Conservation (phyloP, 2,329 filamentous ascomycete genomes). For the Clarireedia sp. region DNA sequence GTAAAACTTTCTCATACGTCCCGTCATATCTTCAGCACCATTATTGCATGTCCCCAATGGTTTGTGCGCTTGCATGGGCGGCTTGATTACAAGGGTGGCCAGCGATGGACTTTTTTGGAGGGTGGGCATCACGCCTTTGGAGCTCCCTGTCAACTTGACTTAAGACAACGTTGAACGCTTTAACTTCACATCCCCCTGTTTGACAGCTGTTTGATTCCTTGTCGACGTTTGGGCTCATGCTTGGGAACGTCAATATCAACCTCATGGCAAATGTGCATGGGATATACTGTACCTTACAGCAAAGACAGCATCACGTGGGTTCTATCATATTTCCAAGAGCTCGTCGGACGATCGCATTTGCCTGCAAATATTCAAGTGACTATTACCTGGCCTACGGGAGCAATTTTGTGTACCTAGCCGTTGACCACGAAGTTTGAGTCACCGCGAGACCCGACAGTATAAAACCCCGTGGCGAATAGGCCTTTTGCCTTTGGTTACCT, state of each 20-base stretch:
- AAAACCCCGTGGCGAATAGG: not conserved
- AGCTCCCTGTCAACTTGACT: constrained; percentile 4
- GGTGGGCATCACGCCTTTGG: no score
- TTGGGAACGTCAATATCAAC: constrained; percentile 22
- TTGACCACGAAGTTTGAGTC: constrained; percentile 6
- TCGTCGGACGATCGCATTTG: constrained; percentile 6
- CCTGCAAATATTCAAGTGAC: not conserved
- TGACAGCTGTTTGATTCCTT: constrained; percentile 15
- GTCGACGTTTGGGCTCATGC: constrained; percentile 12
- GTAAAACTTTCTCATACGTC: constrained; percentile 13
- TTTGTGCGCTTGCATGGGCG: constrained; percentile 13
- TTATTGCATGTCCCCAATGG: constrained; percentile 1
- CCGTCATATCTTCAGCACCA: constrained; percentile 1
- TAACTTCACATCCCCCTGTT: constrained; percentile 14
- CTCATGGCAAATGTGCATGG: constrained; percentile 12
- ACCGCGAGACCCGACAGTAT: constrained; percentile 5
- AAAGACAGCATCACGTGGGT: constrained; percentile 7
- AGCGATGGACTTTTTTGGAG: constrained; percentile 1
- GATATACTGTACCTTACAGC: constrained; percentile 13
- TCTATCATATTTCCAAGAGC: not conserved
- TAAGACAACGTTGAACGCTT: constrained; percentile 9
- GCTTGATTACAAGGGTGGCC: constrained; percentile 10
- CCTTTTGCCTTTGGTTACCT: not conserved
- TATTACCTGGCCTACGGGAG: constrained; percentile 11
- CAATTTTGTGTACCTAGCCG: constrained; percentile 6